Evolutionary conservation across 2,329 filamentous ascomycete species (phyloP).

Genomic region (Xylaria sp.): DNA sequence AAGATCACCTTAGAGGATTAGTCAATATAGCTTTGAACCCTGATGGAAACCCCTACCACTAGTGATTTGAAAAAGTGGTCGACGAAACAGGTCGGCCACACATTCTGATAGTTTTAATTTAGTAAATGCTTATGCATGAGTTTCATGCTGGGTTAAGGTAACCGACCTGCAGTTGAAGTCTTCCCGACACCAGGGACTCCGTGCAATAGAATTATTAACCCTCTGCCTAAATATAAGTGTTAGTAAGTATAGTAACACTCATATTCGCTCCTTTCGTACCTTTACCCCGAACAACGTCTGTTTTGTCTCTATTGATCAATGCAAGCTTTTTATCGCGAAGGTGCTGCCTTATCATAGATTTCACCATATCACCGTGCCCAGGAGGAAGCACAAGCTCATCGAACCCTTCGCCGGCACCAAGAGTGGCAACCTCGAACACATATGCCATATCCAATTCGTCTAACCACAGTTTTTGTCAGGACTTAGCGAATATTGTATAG

Average conservation of each 20-base stretch:
- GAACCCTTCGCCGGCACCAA: conserved; percentile 39
- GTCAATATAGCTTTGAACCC: neutral
- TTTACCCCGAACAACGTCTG: conserved; percentile 50
- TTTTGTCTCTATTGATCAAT: conserved; percentile 33
- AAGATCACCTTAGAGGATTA: conserved; percentile 43
- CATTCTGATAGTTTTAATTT: conserved; percentile 26
- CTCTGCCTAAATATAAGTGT: neutral
- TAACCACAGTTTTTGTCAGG: conserved; percentile 10
- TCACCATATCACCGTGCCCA: conserved; percentile 45
- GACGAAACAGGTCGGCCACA: conserved; percentile 35
- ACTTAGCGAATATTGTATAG: neutral
- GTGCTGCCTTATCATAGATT: conserved; percentile 49
- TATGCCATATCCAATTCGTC: conserved; percentile 36
- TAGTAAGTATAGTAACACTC: neutral
- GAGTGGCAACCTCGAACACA: conserved; percentile 12
- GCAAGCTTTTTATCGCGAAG: conserved; percentile 45
- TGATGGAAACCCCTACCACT: conserved; percentile 36
- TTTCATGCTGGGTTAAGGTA: neutral
- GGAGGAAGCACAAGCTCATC: conserved; percentile 44
- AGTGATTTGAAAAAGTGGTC: conserved; percentile 39
- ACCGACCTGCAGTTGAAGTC: conserved; percentile 37
- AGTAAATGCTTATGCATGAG: neutral
- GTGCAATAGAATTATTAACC: conserved; percentile 37
- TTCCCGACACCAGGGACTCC: conserved; percentile 40
- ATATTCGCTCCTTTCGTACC: conserved; percentile 39